Percentiles rank a stretch among this genome's conserved stretches.
Conservation (phyloP, 371 early-diverging fungal genomes). For the Zancudomyces culisetae region DNA sequence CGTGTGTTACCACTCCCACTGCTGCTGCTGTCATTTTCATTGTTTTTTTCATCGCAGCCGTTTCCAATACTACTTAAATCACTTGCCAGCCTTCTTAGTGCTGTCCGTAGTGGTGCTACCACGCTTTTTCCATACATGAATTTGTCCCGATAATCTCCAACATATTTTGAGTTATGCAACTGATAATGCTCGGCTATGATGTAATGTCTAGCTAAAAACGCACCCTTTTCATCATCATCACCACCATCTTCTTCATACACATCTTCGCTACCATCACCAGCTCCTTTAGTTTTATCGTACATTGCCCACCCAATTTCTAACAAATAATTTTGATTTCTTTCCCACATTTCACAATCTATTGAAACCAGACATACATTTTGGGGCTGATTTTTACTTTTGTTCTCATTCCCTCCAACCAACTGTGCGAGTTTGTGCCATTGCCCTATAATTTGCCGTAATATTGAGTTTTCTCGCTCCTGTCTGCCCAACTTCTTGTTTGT, state of each 20-base stretch:
- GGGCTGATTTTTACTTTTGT: background rate
- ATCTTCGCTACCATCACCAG: no score
- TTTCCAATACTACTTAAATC: slow-evolving; percentile 27
- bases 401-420: background rate
- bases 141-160: slow-evolving; percentile 29
- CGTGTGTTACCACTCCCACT: background rate
- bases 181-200: slow-evolving; percentile 30
- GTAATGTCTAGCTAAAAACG: slow-evolving; percentile 35
- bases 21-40: no score
- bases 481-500: background rate
- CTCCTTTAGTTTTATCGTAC: no score
- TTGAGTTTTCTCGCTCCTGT: background rate
- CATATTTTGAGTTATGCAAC: slow-evolving; percentile 34
- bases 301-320: slow-evolving; percentile 49
- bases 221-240: slow-evolving; percentile 23
- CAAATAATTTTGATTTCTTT: slow-evolving; percentile 32
- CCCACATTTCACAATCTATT: slow-evolving; percentile 47
- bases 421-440: background rate
- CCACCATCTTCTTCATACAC: no score
- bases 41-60: slow-evolving; percentile 20
- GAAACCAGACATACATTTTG: no score
- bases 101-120: slow-evolving; percentile 21
- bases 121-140: slow-evolving; percentile 40
- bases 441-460: background rate
- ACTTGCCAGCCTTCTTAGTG: slow-evolving; percentile 5